Evolutionary conservation across 805 yeast genomes (phyloP).

Genomic region (Saccharomycopsis microspora): DNA sequence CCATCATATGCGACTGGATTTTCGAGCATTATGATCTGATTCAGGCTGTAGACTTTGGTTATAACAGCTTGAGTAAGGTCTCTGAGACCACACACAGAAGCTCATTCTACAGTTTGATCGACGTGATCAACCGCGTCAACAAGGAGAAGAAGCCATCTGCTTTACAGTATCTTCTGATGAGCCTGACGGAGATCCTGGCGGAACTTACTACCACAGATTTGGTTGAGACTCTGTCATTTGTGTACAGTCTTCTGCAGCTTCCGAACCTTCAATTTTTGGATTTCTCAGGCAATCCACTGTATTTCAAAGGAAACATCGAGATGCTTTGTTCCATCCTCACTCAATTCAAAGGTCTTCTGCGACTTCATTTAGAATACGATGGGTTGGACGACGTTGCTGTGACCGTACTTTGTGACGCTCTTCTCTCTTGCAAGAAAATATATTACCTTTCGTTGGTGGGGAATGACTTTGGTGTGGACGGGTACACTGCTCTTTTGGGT

Average conservation of each 20-base stretch:
- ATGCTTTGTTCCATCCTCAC: constrained; percentile 34
- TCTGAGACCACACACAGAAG: constrained; percentile 13
- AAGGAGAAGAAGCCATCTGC: constrained; percentile 9
- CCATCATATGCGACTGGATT: constrained; percentile 50
- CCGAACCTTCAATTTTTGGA: constrained; percentile 62
- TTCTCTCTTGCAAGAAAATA: constrained; percentile 59
- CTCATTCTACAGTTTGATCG: constrained; percentile 1
- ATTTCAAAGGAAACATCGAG: constrained; percentile 30
- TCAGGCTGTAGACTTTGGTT: constrained; percentile 74
- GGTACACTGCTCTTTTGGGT: constrained; percentile 34
- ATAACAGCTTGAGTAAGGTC: constrained; percentile 46
- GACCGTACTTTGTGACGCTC: constrained; percentile 53
- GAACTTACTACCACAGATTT: neutral
- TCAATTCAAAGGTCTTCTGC: constrained; percentile 45
- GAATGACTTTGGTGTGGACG: constrained; percentile 53
- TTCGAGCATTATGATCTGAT: constrained; percentile 27
- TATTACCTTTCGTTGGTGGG: constrained; percentile 62
- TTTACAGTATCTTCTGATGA: constrained; percentile 14
- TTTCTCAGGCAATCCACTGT: constrained; percentile 58
- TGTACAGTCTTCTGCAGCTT: constrained; percentile 38
- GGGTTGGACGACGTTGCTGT: constrained; percentile 43
- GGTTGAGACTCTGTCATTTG: constrained; percentile 21
- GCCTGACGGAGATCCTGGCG: constrained; percentile 5
- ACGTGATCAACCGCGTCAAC: neutral
- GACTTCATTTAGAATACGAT: constrained; percentile 66